Evolutionary conservation across 371 early-diverging fungal genomes (phyloP).

Genomic region (Mortierella sp.): DNA sequence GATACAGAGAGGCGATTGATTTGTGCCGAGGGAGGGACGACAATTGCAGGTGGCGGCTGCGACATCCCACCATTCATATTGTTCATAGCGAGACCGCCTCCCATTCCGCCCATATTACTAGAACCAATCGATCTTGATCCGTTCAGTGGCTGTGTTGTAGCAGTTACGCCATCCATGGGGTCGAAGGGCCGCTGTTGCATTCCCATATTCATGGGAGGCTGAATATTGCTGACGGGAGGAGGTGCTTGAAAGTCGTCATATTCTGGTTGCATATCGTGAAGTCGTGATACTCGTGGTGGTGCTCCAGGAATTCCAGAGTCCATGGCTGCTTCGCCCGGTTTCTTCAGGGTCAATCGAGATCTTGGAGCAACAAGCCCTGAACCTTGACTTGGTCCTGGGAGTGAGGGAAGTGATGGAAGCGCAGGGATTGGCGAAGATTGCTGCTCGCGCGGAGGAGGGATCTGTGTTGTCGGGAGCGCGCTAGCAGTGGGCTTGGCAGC

Average conservation of each 20-base stretch:
- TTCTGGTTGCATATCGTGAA: slow-evolving; percentile 36
- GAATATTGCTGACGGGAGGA: slow-evolving; percentile 27
- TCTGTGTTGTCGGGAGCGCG: slow-evolving; percentile 24
- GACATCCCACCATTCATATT: slow-evolving; percentile 11
- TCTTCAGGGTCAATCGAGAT: slow-evolving; percentile 31
- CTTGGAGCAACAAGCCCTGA: slow-evolving; percentile 33
- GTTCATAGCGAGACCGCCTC: slow-evolving; percentile 10
- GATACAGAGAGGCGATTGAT: slow-evolving; percentile 50
- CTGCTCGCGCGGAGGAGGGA: slow-evolving; percentile 32
- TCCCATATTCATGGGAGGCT: slow-evolving; percentile 22
- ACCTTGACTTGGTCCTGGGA: slow-evolving; percentile 40
- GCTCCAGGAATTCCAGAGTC: slow-evolving; percentile 44
- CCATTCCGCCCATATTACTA: slow-evolving; percentile 23
- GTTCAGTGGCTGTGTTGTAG: slow-evolving; percentile 49
- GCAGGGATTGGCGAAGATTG: slow-evolving; percentile 38
- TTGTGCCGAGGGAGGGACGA: slow-evolving; percentile 45
- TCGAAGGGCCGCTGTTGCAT: slow-evolving; percentile 55
- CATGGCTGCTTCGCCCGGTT: slow-evolving; percentile 31
- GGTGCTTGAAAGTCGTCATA: slow-evolving; percentile 19
- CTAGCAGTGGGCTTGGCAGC: slow-evolving; percentile 31
- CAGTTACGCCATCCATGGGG: slow-evolving; percentile 64
- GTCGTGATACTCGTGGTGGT: slow-evolving; percentile 22
- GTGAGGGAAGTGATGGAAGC: slow-evolving; percentile 27
- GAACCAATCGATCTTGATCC: slow-evolving; percentile 20
- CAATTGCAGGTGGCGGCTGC: slow-evolving; percentile 18